Conservation (phyloP, 352 stramenopile genomes). For the Pythium brachiatum region DNA sequence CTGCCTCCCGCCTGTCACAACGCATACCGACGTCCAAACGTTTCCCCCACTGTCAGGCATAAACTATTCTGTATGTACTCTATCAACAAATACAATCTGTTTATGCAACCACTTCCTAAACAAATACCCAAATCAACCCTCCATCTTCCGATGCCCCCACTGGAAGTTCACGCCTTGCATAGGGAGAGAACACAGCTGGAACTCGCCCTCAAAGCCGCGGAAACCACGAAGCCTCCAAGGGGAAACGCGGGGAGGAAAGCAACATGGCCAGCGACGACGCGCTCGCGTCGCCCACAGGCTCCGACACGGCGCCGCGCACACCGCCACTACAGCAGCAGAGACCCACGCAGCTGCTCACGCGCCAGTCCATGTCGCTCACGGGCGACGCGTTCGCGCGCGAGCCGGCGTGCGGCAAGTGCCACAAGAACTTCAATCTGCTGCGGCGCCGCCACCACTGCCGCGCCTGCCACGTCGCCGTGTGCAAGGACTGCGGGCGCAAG, state of each 20-base stretch:
- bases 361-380: constrained; percentile 31
- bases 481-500: constrained; percentile 82
- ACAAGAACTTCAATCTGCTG: constrained; percentile 78
- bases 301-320: constrained; percentile 11
- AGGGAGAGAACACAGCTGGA: constrained; percentile 17
- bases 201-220: constrained; percentile 7
- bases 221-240: background rate
- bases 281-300: constrained; percentile 11
- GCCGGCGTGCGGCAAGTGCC: constrained; percentile 68
- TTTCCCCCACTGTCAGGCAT: background rate
- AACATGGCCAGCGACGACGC: constrained; percentile 25
- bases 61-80: background rate
- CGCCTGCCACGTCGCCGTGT: constrained; percentile 78
- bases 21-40: constrained; percentile 3
- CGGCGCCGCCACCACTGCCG: constrained; percentile 83
- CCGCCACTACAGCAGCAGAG: constrained; percentile 14
- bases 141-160: constrained; percentile 8
- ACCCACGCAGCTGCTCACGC: constrained; percentile 17
- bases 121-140: background rate
- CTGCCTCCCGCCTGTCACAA: constrained; percentile 14
- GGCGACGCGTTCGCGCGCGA: constrained; percentile 68
- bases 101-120: background rate
- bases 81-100: background rate
- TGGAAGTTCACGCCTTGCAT: constrained; percentile 9
- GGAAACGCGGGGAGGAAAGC: constrained; percentile 4